Evolutionary conservation across 371 early-diverging fungal species (phyloP), one percentile per base, ranked within the genome.

Genomic region (Mucor piriformis): DNA sequence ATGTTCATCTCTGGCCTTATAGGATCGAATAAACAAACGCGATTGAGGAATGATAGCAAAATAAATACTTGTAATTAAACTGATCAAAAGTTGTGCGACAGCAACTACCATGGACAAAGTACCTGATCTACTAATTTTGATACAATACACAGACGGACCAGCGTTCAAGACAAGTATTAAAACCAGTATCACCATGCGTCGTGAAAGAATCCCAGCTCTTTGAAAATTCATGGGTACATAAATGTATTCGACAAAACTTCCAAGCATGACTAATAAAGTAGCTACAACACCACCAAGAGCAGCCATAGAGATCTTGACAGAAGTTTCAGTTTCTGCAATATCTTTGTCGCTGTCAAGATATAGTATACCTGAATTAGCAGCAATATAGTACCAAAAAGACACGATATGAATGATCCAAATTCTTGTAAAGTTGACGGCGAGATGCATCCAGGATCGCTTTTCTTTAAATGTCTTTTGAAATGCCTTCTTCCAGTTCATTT

Each of bases 391-490:
- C 81, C 87, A 92, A 72, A 91, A 94, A 8, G 87, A 67, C 3
- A 86, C 83, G 32, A 93, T 68, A 59, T 93, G 93, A 59, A 93
- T 84, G 51, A 90, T 87, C 94, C 93, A 94, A 20, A 93, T 81
- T 15, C 93, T 88, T 5, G 87, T 82, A 58, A 94, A 95, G 70
- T 94, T 95, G 63, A 89, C 82, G 37, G 89, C 77, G 34, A 92
- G 61, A 71, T 95, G 95, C 70, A 88, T 72, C 85, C 89, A 87
- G 0, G 92, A 90, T 25, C 94, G 87, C 50, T 84, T 83, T 75
- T 95, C 95, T 60, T 87, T 86, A 69, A 90, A 95, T 0, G 93
- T 92, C 70, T 93, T 95, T 64, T 70, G 63, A 73, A 93, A 90
- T 4, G 84, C 83, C 38, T 79, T 78, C 13, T 65, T 67, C 92